A percentile compares a stretch with the other conserved stretches of the same genome.
phyloP scores from a whole-genome alignment of 1,284 basidiomycete species.

The Malassezia obtusa region DNA sequence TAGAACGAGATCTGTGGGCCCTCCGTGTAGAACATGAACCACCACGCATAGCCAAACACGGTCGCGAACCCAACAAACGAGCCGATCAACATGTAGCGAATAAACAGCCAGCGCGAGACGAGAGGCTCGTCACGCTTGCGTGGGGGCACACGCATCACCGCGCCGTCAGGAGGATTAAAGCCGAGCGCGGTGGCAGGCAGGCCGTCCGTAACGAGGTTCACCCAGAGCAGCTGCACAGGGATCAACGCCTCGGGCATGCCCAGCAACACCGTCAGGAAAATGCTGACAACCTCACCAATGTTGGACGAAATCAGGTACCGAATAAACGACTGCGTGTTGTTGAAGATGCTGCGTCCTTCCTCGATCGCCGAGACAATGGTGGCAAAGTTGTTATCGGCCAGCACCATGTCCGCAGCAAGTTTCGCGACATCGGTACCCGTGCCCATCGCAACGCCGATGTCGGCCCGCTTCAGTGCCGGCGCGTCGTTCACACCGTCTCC shows the following conservation, averaged over 20 bases:
- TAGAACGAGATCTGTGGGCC: slow-evolving; percentile 88
- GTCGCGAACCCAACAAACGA: slow-evolving; percentile 88
- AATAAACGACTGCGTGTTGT: slow-evolving; percentile 98
- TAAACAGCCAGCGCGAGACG: slow-evolving; percentile 84
- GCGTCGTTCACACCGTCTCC: slow-evolving; percentile 51
- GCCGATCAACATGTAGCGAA: slow-evolving; percentile 87
- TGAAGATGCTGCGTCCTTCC: slow-evolving; percentile 95
- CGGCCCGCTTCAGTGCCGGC: slow-evolving; percentile 50
- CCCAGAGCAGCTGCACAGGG: slow-evolving; percentile 90
- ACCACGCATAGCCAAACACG: slow-evolving; percentile 95
- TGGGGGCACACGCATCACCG: slow-evolving; percentile 85
- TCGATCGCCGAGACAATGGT: slow-evolving; percentile 53
- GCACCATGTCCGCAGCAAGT: slow-evolving; percentile 51
- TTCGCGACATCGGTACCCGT: slow-evolving; percentile 50
- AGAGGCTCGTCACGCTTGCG: slow-evolving; percentile 79
- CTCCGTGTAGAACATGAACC: slow-evolving; percentile 81
- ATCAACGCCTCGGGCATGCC: slow-evolving; percentile 98
- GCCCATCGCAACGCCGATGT: slow-evolving; percentile 52
- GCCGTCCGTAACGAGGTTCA: slow-evolving; percentile 58
- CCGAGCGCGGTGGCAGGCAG: slow-evolving; percentile 94
- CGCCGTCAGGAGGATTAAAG: slow-evolving; percentile 86
- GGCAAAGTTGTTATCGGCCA: slow-evolving; percentile 52
- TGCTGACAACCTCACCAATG: slow-evolving; percentile 94
- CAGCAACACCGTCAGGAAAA: slow-evolving; percentile 89
- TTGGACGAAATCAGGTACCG: slow-evolving; percentile 77